Evolutionary conservation across 192 early-diverging fungal species (phyloP).

Genomic region (Coemansia biformis): DNA sequence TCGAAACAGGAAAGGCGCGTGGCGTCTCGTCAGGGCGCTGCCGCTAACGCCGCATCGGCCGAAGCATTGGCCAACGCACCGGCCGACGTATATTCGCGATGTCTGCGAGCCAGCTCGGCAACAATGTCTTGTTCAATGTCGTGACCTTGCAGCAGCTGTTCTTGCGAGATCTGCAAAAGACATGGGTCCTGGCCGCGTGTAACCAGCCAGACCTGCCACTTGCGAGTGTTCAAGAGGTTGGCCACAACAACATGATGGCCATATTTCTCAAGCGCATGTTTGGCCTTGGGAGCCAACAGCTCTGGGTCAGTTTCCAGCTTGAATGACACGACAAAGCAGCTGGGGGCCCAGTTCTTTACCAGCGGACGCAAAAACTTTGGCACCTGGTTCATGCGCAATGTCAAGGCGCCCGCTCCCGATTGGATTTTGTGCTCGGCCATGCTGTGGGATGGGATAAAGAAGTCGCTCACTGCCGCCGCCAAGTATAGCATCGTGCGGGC

Average conservation of each 20-base stretch:
- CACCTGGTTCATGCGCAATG: constrained; percentile 88
- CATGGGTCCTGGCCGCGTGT: constrained; percentile 27
- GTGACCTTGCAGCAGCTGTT: constrained; percentile 13
- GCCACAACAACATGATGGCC: constrained; percentile 97
- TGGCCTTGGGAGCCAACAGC: constrained; percentile 76
- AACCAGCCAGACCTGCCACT: constrained; percentile 68
- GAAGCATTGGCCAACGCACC: too few species aligned
- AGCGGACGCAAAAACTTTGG: constrained; percentile 94
- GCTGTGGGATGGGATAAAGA: constrained; percentile 89
- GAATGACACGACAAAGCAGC: constrained; percentile 93
- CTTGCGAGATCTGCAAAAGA: constrained; percentile 26
- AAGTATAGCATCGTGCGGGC: constrained; percentile 87
- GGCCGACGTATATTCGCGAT: constrained; percentile 11
- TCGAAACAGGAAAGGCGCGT: too few species aligned
- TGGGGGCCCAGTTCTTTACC: constrained; percentile 87
- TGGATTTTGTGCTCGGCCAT: constrained; percentile 99
- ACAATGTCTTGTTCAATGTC: constrained; percentile 45
- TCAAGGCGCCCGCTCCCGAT: constrained; percentile 77
- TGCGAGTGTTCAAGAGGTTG: constrained; percentile 86
- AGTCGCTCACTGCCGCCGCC: constrained; percentile 97
- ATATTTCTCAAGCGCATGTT: constrained; percentile 72
- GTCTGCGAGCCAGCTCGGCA: constrained; percentile 31
- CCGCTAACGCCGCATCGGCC: too few species aligned
- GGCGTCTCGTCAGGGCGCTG: too few species aligned
- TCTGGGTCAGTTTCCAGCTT: constrained; percentile 89